phyloP scores from a whole-genome alignment of 225 moss, liverwort and hornwort genomes.

The Straminergon stramineum region DNA sequence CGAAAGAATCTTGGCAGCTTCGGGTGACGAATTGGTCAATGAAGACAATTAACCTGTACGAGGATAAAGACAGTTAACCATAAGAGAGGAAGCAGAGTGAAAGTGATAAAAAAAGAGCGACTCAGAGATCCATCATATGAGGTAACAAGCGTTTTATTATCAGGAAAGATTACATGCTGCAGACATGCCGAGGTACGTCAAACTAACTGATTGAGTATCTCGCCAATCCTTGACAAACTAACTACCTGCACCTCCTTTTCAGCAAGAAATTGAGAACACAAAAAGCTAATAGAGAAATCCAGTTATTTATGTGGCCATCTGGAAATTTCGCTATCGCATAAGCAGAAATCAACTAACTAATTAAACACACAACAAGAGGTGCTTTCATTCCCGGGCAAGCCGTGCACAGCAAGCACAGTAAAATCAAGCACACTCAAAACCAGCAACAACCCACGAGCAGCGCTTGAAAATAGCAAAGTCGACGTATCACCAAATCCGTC shows the following conservation, averaged over 20 bases:
- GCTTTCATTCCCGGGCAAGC: conserved; percentile 23
- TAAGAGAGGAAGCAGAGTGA: neutral
- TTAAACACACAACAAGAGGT: neutral
- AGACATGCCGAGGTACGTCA: conserved; percentile 40
- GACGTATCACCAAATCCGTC: neutral
- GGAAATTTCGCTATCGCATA: neutral
- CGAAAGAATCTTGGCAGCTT: neutral
- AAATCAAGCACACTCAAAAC: conserved; percentile 20
- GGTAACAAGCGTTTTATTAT: conserved; percentile 11
- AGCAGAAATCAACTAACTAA: neutral
- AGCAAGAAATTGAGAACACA: neutral
- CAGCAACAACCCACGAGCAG: conserved; percentile 13
- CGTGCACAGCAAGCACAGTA: conserved; percentile 19
- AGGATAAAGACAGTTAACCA: neutral
- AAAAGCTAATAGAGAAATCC: neutral
- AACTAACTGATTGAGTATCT: conserved; percentile 1
- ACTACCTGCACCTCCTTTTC: neutral
- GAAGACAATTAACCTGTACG: too few species aligned
- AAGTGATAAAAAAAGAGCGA: too few species aligned
- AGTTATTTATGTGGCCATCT: conserved; percentile 18
- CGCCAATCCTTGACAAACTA: conserved; percentile 27
- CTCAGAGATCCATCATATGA: neutral
- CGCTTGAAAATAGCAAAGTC: conserved; percentile 14
- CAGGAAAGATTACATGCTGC: conserved; percentile 43
- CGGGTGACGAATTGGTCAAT: neutral